These are phyloP conservation scores for Neoboletus magnificus DNA, from an alignment of 768 basidiomycete species.

Conservation along the genomic window DNA sequence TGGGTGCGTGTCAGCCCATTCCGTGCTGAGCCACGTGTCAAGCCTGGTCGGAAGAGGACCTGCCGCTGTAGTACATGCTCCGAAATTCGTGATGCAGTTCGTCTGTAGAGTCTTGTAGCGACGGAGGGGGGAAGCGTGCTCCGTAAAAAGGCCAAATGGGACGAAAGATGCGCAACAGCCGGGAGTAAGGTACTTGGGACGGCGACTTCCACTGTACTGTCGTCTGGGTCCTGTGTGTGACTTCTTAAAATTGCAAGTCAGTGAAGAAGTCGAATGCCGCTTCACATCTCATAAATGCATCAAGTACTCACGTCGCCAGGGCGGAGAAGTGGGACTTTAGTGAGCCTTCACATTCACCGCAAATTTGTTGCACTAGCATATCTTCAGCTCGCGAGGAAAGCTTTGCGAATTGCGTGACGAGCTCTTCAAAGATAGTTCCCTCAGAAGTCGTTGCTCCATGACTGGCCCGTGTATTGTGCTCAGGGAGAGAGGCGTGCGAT, in stretches of 20 bases:
- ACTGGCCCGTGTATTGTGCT: conserved; percentile 24
- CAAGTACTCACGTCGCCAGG: conserved; percentile 39
- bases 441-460: conserved; percentile 38
- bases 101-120: conserved; percentile 67
- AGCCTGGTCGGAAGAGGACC: conserved; percentile 72
- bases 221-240: conserved; percentile 8
- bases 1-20: conserved; percentile 36
- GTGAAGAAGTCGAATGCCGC: background rate
- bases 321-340: conserved; percentile 70
- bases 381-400: conserved; percentile 75
- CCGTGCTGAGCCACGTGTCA: conserved; percentile 39
- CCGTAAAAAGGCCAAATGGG: conserved; percentile 69
- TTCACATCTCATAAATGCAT: background rate
- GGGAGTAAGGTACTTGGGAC: conserved; percentile 71
- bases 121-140: conserved; percentile 56
- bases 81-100: conserved; percentile 63
- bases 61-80: conserved; percentile 82
- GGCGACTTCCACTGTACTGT: conserved; percentile 34
- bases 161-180: conserved; percentile 76
- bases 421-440: conserved; percentile 76
- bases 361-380: conserved; percentile 81
- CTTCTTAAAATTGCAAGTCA: conserved; percentile 9
- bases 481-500: conserved; percentile 49
- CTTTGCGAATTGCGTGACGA: conserved; percentile 60
- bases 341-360: conserved; percentile 73